Base-by-base conservation (phyloP, 768 basidiomycete genomes). In the Asterophora parasitica region DNA sequence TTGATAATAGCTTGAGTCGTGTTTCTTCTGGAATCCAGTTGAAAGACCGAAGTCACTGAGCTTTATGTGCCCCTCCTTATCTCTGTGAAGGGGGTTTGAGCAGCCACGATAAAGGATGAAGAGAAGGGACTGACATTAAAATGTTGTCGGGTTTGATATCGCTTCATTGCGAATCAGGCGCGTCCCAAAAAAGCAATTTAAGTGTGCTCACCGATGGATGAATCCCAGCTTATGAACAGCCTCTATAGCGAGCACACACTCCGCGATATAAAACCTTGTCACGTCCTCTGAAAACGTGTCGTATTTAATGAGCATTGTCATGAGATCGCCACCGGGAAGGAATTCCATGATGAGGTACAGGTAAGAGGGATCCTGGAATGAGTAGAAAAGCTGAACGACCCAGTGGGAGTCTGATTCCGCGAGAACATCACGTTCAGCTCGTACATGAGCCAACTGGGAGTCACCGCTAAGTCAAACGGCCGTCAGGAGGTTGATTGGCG, bases 221-320 rank as follows among this genome's bases (percentile, higher is more conserved):
- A 98, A 98, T 0, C 95, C 96, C 23, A 98, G 81, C 56, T 89
- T 83, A 68, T 99, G 95, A 3, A 99, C 94, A 2, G 95, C 92
- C 63, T 98, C 95, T 53, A 99, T 97, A 7, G 96, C 96, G 13
- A 98, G 76, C 42, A 95, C 88, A 67, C 93, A 97, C 70, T 99
- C 87, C n/a, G 96, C 96, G 61, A 99, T 92, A 68, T 99, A 98
- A 67, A 98, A 98, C 44, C 95, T 80, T 47, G 92, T 92, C 11
- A 98, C 95, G 58, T 98, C 96, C 68, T 98, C 95, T 0, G 90
- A 90, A 69, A 98, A 98, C 0, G 94, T 96, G 64, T 97, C 96
- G 68, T 98, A 97, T 69, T 98, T 97, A 76, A 98, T 97, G 49
- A 97, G 76, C 95, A 98, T 98, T 4, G 94, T 96, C 96, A 99